Evolutionary conservation across 2,329 filamentous ascomycete species (phyloP), one percentile per base, ranked within the genome.

Genomic region (Fusarium illudens): DNA sequence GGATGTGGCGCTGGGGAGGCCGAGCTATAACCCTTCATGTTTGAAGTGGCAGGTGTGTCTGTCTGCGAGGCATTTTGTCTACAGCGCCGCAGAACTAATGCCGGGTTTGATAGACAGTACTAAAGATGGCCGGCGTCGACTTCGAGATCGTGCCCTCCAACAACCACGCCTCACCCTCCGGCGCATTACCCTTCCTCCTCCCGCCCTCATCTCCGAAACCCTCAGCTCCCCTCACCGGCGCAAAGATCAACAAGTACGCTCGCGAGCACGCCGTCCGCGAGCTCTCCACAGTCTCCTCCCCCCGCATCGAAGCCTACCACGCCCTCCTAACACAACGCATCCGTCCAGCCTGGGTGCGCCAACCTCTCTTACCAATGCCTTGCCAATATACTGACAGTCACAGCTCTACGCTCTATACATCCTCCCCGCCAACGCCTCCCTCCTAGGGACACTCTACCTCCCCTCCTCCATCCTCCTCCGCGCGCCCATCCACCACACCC

Each of bases 31-130:
- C 77, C 96, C 96, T 11, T 89, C 90, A 61, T 99, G 96, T 82
- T 84, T 98, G 75, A 97, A 95, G 83, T 98, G 94, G 94, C 96
- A 98, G 92, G 93, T 95, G 73, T 71, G 88, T 57, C n/a, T n/a
- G 50, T 44, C 33, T 50, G 6, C 19, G 8, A 17, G 8, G 15
- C 6, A 20, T 4, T 2, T 4, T 3, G 13, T 17, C 22, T 22
- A 7, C 19, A 20, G 1, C 22, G 20, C 4, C 3, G n/a, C n/a
- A 17, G 3, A 19, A 11, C 58, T 49, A 25, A 54, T 52, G 39
- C 56, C 12, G 11, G 50, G 30, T 19, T 36, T 13, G 36, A 22
- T 29, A 97, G 93, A 90, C 94, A 29, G 96, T 93, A 78, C 85
- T 99, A 65, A 92, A 88, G 73, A 92, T 97, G 73, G 86, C 89